Evolutionary conservation across 2,329 filamentous ascomycete species (phyloP), one percentile per base, ranked within the genome.

Genomic region (Xylaria sp.): DNA sequence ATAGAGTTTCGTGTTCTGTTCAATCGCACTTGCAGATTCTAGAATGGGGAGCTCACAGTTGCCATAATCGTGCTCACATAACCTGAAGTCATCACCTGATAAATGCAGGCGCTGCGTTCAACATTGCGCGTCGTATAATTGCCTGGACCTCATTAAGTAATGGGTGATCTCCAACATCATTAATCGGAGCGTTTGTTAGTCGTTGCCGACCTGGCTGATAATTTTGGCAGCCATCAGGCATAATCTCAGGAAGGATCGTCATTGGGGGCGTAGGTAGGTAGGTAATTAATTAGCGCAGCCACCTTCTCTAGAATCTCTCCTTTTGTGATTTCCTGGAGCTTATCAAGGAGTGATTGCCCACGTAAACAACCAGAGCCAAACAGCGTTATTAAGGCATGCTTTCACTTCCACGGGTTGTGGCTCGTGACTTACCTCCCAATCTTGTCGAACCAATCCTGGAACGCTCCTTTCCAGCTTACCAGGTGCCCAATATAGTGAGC

Each of bases 71-170:
- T 56, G 53, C 53, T 56, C 42, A 56, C 42, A 42, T 47, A 56
- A 56, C 7, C 53, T 56, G 42, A 47, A 56, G 53, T 47, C 53
- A 56, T 56, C 53, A 47, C 38, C 28, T 56, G 42, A 56, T 56
- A 56, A 47, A 56, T 56, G 42, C 53, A 56, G 12, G 53, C 53
- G 40, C 53, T 46, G 53, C 53, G 53, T 56, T 56, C 42, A 56
- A 56, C 42, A 47, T 56, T 46, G 53, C 53, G 53, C 42, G 53
- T 56, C 31, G 53, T 46, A 56, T 56, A 55, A 55, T 55, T 55
- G 42, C 53, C 53, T 56, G 53, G 42, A 56, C 53, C 53, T 56
- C 53, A 56, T 56, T 56, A 47, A 56, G 31, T 56, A 56, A 56
- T 46, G 31, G 40, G 28, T 56, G 17, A 56, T 56, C 42, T 9